Percentiles rank a stretch among this genome's conserved stretches.
phyloP scores from a whole-genome alignment of 768 basidiomycete genomes.

The Trametes gibbosa region DNA sequence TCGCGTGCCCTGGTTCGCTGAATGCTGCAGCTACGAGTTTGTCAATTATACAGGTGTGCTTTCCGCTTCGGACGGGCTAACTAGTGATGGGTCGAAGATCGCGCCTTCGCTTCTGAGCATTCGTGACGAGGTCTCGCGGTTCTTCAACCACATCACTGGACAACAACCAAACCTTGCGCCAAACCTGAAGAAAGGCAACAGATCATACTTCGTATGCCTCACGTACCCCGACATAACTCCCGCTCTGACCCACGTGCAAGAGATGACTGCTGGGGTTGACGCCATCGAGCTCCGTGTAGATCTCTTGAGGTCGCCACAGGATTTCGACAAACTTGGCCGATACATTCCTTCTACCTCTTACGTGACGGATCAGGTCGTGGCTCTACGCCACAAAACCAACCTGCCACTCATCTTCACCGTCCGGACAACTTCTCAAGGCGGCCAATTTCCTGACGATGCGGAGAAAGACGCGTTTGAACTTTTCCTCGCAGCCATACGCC shows the following conservation, averaged over 20 bases:
- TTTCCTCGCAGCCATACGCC: conserved; percentile 71
- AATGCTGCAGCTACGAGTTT: conserved; percentile 82
- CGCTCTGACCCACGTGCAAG: conserved; percentile 64
- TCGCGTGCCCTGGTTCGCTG: conserved; percentile 82
- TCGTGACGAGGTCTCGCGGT: conserved; percentile 67
- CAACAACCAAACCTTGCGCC: conserved; percentile 59
- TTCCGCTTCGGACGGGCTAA: background rate
- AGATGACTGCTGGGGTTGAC: conserved; percentile 80
- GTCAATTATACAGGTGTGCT: conserved; percentile 60
- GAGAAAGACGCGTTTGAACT: conserved; percentile 71
- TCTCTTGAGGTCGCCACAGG: conserved; percentile 58
- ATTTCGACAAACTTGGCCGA: conserved; percentile 45
- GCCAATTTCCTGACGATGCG: conserved; percentile 81
- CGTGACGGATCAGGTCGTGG: conserved; percentile 77
- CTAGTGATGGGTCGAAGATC: conserved; percentile 12
- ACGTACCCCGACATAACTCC: conserved; percentile 86
- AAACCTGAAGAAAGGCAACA: conserved; percentile 49
- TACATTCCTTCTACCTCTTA: conserved; percentile 67
- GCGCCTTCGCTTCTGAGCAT: conserved; percentile 35
- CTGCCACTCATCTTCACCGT: conserved; percentile 94
- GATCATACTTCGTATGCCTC: conserved; percentile 91
- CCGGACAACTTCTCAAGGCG: conserved; percentile 84
- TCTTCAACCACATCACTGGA: conserved; percentile 88
- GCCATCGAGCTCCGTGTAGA: conserved; percentile 95
- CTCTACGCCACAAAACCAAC: conserved; percentile 68